phyloP scores from a whole-genome alignment of 768 basidiomycete species.

The Trametes cinnabarina region DNA sequence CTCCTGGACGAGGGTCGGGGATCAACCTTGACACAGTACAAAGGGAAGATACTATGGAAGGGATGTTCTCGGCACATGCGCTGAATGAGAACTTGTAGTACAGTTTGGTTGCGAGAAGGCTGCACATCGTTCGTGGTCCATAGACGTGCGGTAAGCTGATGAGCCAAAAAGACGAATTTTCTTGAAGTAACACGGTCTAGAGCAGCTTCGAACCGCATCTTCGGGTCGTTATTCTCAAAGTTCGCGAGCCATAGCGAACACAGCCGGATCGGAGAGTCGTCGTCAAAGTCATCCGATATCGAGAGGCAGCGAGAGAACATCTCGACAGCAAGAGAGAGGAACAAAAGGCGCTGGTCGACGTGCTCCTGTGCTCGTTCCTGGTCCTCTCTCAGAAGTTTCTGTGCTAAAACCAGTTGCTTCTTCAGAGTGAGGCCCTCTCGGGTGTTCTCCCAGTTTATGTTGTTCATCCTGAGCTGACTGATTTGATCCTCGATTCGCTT shows the following conservation, averaged over 20 bases:
- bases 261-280: constrained; percentile 74
- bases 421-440: constrained; percentile 31
- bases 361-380: constrained; percentile 41
- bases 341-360: constrained; percentile 47
- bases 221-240: constrained; percentile 59
- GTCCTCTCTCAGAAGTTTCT: constrained; percentile 54
- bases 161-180: constrained; percentile 89
- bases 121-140: constrained; percentile 39
- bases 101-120: constrained; percentile 44
- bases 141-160: constrained; percentile 91
- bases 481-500: constrained; percentile 44
- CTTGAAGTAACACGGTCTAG: constrained; percentile 69
- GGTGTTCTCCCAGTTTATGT: constrained; percentile 16
- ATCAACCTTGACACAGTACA: constrained; percentile 66
- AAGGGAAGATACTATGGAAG: constrained; percentile 89
- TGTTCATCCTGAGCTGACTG: constrained; percentile 26
- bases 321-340: constrained; percentile 71
- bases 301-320: constrained; percentile 84
- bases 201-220: constrained; percentile 38
- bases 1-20: constrained; percentile 33
- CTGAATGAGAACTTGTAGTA: constrained; percentile 61
- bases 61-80: constrained; percentile 89
- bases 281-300: constrained; percentile 69
- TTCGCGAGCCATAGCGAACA: constrained; percentile 92
- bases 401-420: constrained; percentile 40